Base-by-base conservation (phyloP, 768 basidiomycete species). In the Boletus rubescentipes region DNA sequence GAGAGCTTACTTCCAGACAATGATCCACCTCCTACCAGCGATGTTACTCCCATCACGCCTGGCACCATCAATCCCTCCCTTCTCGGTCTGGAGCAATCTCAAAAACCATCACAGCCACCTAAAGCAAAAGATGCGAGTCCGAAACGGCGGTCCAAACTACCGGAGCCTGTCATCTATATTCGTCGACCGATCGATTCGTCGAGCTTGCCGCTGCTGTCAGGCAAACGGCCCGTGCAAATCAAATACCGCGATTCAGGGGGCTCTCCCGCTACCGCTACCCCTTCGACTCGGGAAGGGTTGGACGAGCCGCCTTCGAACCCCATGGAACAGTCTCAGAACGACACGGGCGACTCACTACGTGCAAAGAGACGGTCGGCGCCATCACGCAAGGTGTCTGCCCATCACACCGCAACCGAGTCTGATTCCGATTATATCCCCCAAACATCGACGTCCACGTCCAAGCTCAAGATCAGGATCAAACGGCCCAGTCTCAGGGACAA, bases 21-120 rank as follows among this genome's bases (percentile, higher is more conserved):
- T 14, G 9, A 34, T 23, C n/a, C 49, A 2, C 40, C 48, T 46
- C 37, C 55, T 18, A 8, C n/a, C n/a, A 14, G 47, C 34, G 35
- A 32, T 3, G 21, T 35, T 18, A 36, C 41, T 11, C 18, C 58
- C 14, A 18, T 35, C 10, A 20, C 35, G 35, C 39, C 26, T 9
- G 58, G 60, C 20, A 70, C 69, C 5, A 70, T 70, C n/a, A 57
- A 70, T 48, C 69, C 70, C 3, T 70, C 69, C 15, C 59, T 70
- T 29, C 66, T 70, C 14, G 61, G 62, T 26, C 50, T 45, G 16
- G 60, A 49, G 31, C 54, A 57, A 49, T 43, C 47, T 31, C 45
- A 35, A 31, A 12, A 26, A 11, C 15, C 43, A 12, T 32, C 46
- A 5, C 30, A 6, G 26, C n/a, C 29, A 42, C 37, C 46, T 0